Evolutionary conservation across 148 eudicot species (phyloP).

Genomic region (Amaranthus palmeri): DNA sequence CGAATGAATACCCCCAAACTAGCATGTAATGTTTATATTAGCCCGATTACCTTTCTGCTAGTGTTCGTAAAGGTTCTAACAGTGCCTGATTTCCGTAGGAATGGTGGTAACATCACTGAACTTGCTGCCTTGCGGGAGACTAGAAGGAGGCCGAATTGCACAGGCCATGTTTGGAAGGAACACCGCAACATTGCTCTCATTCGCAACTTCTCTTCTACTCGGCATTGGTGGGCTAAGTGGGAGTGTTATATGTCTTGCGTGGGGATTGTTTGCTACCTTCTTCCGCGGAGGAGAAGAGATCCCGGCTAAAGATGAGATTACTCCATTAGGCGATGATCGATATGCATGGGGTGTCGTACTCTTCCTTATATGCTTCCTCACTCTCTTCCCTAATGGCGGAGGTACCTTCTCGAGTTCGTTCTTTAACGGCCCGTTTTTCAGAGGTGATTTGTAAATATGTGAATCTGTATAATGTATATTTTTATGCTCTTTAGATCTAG

Average conservation of each 20-base stretch:
- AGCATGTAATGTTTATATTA: too few species aligned
- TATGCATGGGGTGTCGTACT: conserved; percentile 83
- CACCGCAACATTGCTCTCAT: conserved; percentile 62
- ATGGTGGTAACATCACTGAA: conserved; percentile 94
- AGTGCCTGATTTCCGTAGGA: conserved; percentile 33
- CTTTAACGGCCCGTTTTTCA: conserved; percentile 60
- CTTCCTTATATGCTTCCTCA: conserved; percentile 73
- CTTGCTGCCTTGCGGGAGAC: conserved; percentile 82
- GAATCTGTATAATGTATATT: too few species aligned
- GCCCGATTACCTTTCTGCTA: too few species aligned
- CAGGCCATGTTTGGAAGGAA: conserved; percentile 89
- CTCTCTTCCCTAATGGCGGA: conserved; percentile 89
- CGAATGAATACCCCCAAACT: too few species aligned
- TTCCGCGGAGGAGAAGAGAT: conserved; percentile 92
- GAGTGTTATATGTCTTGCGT: conserved; percentile 77
- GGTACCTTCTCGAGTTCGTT: conserved; percentile 77
- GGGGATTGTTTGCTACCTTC: conserved; percentile 89
- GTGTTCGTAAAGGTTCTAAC: not conserved
- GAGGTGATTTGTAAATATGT: conserved; percentile 53
- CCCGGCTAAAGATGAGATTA: conserved; percentile 84
- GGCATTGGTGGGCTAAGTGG: conserved; percentile 91
- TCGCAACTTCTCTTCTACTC: conserved; percentile 60
- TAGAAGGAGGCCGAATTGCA: conserved; percentile 91
- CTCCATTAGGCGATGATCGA: conserved; percentile 71
- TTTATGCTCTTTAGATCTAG: too few species aligned